phyloP scores from a whole-genome alignment of 495 filamentous ascomycete genomes.

The Bryoglossum gracile region DNA sequence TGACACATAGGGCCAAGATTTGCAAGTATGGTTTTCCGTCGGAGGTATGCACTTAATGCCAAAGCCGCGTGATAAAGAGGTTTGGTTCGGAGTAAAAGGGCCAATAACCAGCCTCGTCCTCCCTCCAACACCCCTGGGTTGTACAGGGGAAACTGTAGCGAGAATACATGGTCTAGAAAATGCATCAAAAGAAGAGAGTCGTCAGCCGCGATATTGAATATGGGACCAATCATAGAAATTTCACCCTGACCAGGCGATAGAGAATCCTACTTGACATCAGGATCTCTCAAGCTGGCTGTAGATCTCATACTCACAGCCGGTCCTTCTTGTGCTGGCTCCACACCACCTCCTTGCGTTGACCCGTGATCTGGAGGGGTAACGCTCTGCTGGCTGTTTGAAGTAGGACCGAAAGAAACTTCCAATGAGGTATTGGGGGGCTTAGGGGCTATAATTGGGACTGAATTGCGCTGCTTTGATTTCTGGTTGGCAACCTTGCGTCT shows the following conservation, averaged over 20 bases:
- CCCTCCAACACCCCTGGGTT: conserved; percentile 7
- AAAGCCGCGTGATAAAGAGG: conserved; percentile 17
- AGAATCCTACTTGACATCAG: conserved; percentile 1
- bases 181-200: conserved; percentile 16
- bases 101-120: conserved; percentile 20
- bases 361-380: conserved; percentile 1
- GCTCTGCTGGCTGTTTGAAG: conserved; percentile 1
- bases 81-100: conserved; percentile 12
- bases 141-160: conserved; percentile 17
- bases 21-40: neutral
- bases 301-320: neutral
- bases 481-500: neutral
- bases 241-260: neutral
- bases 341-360: neutral
- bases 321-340: neutral
- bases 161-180: conserved; percentile 19
- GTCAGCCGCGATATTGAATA: neutral
- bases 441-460: conserved; percentile 2
- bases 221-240: neutral
- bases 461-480: neutral
- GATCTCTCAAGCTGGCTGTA: neutral
- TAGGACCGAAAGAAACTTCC: conserved; percentile 3
- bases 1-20: conserved; percentile 13
- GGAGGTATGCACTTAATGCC: conserved; percentile 13
- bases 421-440: conserved; percentile 1